Percentiles rank a stretch among this genome's conserved stretches.
Evolutionary conservation across 163 green algal species (phyloP).

Genomic region (Smithsoniella earleae): DNA sequence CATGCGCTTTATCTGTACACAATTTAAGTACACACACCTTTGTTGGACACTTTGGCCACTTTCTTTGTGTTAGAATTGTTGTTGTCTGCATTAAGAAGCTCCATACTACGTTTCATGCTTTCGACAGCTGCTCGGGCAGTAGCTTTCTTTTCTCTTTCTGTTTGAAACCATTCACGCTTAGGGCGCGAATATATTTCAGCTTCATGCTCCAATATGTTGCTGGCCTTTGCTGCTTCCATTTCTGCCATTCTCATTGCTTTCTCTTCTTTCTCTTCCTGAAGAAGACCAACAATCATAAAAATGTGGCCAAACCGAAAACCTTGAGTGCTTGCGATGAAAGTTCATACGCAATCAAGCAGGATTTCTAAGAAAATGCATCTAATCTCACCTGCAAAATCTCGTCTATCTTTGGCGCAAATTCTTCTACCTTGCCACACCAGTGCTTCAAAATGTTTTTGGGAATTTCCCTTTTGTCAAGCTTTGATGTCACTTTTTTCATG

Average conservation of each 20-base stretch:
- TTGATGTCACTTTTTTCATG: background rate
- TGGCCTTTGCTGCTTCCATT: constrained; percentile 57
- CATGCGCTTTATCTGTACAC: too few relatives aligned
- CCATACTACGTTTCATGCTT: too few relatives aligned
- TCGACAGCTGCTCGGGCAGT: constrained; percentile 31
- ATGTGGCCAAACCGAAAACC: constrained; percentile 1
- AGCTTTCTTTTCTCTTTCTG: constrained; percentile 63
- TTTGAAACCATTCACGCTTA: constrained; percentile 91
- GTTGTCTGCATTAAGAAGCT: too few relatives aligned
- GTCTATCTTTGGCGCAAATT: background rate
- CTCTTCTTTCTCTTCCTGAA: constrained; percentile 71
- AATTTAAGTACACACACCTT: too few relatives aligned
- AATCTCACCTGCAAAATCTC: background rate
- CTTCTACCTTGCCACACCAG: constrained; percentile 23
- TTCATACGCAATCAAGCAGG: too few relatives aligned
- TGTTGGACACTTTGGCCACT: too few relatives aligned
- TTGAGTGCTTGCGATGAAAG: too few relatives aligned
- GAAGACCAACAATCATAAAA: constrained; percentile 42
- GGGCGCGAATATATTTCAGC: constrained; percentile 82
- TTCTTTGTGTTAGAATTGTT: too few relatives aligned
- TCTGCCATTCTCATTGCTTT: constrained; percentile 38
- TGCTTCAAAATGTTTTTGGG: background rate
- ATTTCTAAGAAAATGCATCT: background rate
- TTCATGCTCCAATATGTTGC: constrained; percentile 91
- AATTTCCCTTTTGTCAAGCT: constrained; percentile 23